These are phyloP conservation scores for Cladosporium sp. DNA, from an alignment of 2,329 filamentous ascomycete genomes.

Conservation along the genomic window DNA sequence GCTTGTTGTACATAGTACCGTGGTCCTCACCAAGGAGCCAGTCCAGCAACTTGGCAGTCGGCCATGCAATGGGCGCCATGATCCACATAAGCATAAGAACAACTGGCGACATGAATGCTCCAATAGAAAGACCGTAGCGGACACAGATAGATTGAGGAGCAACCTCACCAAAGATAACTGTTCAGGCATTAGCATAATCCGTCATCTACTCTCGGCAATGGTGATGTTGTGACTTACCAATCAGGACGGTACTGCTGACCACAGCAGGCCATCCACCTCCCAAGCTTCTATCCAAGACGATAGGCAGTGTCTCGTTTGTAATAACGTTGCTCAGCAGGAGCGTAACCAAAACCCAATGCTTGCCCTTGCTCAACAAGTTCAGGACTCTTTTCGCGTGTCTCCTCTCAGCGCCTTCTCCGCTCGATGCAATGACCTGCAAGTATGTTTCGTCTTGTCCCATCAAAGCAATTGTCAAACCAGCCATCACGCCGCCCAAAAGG, in stretches of 20 bases:
- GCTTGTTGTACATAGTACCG: slow-evolving; percentile 96
- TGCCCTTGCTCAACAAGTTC: slow-evolving; percentile 75
- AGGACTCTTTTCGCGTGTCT: slow-evolving; percentile 81
- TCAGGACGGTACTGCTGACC: slow-evolving; percentile 85
- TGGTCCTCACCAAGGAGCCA: slow-evolving; percentile 90
- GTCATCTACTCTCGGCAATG: too few species aligned
- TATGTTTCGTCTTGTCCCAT: slow-evolving; percentile 91
- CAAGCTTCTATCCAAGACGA: slow-evolving; percentile 88
- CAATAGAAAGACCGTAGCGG: slow-evolving; percentile 90
- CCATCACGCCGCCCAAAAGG: slow-evolving; percentile 85
- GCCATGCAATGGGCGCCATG: slow-evolving; percentile 85
- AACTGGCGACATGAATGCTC: slow-evolving; percentile 85
- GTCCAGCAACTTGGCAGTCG: slow-evolving; percentile 92
- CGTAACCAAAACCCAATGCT: slow-evolving; percentile 97
- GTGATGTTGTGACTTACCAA: slow-evolving; percentile 59
- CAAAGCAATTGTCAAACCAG: slow-evolving; percentile 85
- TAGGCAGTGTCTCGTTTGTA: slow-evolving; percentile 93
- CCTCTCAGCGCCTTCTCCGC: slow-evolving; percentile 77
- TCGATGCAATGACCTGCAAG: slow-evolving; percentile 86
- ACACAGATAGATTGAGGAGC: slow-evolving; percentile 95
- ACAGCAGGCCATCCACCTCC: slow-evolving; percentile 94
- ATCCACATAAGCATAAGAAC: slow-evolving; percentile 90
- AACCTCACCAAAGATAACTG: slow-evolving; percentile 97
- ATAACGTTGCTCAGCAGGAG: slow-evolving; percentile 93
- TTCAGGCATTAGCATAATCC: slow-evolving; percentile 15